Base-by-base conservation (phyloP, 495 filamentous ascomycete species). In the Hypoxylon fuscum region DNA sequence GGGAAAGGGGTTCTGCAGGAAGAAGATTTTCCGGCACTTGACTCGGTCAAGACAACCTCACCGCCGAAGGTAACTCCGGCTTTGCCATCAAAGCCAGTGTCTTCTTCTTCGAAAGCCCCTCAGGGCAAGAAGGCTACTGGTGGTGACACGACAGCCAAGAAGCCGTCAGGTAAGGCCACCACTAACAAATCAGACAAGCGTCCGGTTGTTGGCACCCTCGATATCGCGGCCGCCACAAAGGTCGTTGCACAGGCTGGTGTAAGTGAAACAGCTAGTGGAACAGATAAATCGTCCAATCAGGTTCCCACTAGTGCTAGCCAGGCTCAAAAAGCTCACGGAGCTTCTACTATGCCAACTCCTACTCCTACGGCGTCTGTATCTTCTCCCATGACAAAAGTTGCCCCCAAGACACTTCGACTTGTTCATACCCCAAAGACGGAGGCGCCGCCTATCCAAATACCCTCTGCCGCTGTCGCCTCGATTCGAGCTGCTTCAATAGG, bases 391-490 rank as follows among this genome's bases (percentile, higher is more conserved):
- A 48, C 75, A 18, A 74, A 80, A 34, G 66, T 64, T 2, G 75
- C 72, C 0, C 77, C 82, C 0, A 85, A 84, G 64, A 84, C 90
- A 1, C 77, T 95, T 9, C 82, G 91, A 20, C 82, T 95, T 1
- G 82, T 91, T 3, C 81, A 89, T 6, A 90, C 88, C 0, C 85
- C 90, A 0, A 96, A 90, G 68, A 75, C 82, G 1, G 91, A 93
- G 66, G 75, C 77, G 1, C 82, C 85, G 74, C 82, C 41, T 8
- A 63, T 70, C 25, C 45, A 55, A 35, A 53, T 64, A 11, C 59
- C 64, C 2, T 64, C 62, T 29, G 58, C 46, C 10, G 32, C 66
- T 15, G 64, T 68, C 12, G 64, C 76, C 11, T 70, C 71, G 15
- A 67, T 70, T 12, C 71, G 76, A 29, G 73, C 76, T 14, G 68